These are phyloP conservation scores for Arthrinium puccinioides DNA, from an alignment of 2,329 filamentous ascomycete species.

Conservation along the genomic window DNA sequence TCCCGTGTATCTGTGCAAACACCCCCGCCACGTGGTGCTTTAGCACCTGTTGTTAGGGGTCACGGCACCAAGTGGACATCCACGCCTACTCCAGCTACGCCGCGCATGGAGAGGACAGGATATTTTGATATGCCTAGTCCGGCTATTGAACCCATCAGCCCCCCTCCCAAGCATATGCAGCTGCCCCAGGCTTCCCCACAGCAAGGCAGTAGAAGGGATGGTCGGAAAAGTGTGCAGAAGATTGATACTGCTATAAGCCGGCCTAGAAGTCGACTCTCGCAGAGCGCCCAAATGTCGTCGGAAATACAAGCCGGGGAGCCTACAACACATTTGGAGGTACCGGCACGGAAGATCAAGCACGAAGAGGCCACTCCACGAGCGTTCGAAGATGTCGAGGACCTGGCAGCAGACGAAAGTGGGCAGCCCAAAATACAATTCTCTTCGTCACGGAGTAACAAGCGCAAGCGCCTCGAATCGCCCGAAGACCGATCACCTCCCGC, in stretches of 20 bases:
- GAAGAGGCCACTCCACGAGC: constrained; percentile 49
- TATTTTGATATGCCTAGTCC: constrained; percentile 42
- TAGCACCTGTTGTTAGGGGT: constrained; percentile 23
- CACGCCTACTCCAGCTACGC: constrained; percentile 51
- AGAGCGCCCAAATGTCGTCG: constrained; percentile 24
- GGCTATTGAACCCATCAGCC: constrained; percentile 52
- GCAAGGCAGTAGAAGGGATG: constrained; percentile 25
- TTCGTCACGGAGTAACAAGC: constrained; percentile 36
- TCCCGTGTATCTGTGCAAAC: constrained; percentile 14
- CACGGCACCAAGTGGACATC: constrained; percentile 53
- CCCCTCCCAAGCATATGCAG: constrained; percentile 33
- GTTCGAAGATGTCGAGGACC: constrained; percentile 48
- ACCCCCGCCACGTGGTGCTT: constrained; percentile 10
- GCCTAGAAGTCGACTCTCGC: constrained; percentile 25
- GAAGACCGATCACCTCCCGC: constrained; percentile 36
- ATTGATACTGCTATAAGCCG: constrained; percentile 13
- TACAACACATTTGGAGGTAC: constrained; percentile 32
- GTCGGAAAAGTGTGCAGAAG: constrained; percentile 20
- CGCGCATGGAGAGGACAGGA: constrained; percentile 25
- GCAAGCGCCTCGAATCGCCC: constrained; percentile 49
- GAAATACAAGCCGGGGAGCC: constrained; percentile 40
- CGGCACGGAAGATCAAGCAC: constrained; percentile 45
- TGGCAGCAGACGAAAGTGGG: constrained; percentile 46
- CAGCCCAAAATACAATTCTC: constrained; percentile 29
- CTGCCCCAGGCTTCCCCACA: constrained; percentile 25